Conservation (phyloP, 805 yeast genomes). For the Sugiyamaella smithiae region DNA sequence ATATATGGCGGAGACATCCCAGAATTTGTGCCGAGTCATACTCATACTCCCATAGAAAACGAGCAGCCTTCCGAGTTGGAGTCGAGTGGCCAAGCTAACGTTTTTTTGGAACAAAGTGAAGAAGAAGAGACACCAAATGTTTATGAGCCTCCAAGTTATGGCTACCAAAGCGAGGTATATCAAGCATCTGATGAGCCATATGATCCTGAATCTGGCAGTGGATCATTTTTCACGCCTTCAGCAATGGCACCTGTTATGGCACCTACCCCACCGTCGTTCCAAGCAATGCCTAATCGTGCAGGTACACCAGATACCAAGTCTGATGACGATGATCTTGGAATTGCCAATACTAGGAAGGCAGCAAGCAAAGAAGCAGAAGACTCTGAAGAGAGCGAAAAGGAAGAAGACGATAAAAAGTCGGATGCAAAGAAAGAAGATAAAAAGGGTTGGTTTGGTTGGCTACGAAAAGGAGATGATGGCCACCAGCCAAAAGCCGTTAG, state of each 20-base stretch:
- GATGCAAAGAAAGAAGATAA: conserved; percentile 28
- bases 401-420: conserved; percentile 24
- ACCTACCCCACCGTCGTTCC: conserved; percentile 10
- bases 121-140: not conserved
- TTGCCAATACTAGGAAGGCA: conserved; percentile 20
- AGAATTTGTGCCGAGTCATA: too few species aligned
- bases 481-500: conserved; percentile 74
- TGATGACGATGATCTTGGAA: conserved; percentile 24
- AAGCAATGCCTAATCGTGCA: conserved; percentile 6
- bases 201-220: conserved; percentile 17
- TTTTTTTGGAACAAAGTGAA: not conserved
- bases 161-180: conserved; percentile 18
- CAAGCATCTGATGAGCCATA: conserved; percentile 15
- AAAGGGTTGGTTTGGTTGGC: conserved; percentile 57
- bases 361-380: conserved; percentile 21
- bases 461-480: conserved; percentile 49
- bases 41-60: conserved; percentile 2
- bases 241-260: conserved; percentile 14
- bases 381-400: conserved; percentile 29
- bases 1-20: conserved; percentile 17
- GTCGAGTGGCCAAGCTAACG: not conserved
- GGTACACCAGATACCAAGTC: conserved; percentile 14
- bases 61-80: not conserved
- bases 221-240: conserved; percentile 9
- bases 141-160: conserved; percentile 23